Base-by-base conservation (phyloP, 1,284 basidiomycete genomes). In the Cerrena zonata region DNA sequence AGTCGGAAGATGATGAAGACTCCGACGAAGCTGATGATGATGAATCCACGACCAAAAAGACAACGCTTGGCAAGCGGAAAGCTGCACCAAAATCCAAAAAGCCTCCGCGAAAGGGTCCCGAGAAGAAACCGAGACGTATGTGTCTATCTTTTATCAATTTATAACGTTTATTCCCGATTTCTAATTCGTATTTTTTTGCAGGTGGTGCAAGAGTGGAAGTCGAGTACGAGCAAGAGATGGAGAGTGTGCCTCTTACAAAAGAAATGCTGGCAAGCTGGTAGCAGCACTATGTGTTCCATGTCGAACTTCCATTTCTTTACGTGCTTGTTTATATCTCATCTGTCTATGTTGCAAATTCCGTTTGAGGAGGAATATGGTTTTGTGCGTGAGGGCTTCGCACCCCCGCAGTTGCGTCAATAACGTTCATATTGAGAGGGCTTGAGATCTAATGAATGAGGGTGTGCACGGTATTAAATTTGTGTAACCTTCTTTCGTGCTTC, bases 191-290 rank as follows among this genome's bases (percentile, higher is more conserved):
- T 63, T 38, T 63, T 18, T 23, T 40, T 56, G 44, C 65, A 85
- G 86, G 77, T 56, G 87, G 84, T 22, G 86, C 92, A 5, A 79
- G 85, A 57, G 86, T 98, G 66, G 91, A 95, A 66, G 86, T 97
- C 67, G 94, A 97, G 70, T 95, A 96, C 82, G 94, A 94, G 65
- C 79, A 86, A 59, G 91, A 96, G 72, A 79, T 90, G 64, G 91
- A 92, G 69, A 82, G 74, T 54, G 68, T 81, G 51, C 81, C 82
- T 39, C 71, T 84, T 45, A 77, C 76, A 39, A 79, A 76, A 60
- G 78, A 78, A 47, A 69, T 70, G 23, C 62, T 84, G 51, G 75
- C 77, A 36, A 79, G 75, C 56, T 86, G 84, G 84, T 86, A 42
- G 41, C 23, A 10, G 18, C 21, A 23, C 15, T 23, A 23, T 23